Percentiles rank a stretch among this genome's conserved stretches.
Conservation (phyloP, 2,329 filamentous ascomycete species). For the Bretziella fagacearum region DNA sequence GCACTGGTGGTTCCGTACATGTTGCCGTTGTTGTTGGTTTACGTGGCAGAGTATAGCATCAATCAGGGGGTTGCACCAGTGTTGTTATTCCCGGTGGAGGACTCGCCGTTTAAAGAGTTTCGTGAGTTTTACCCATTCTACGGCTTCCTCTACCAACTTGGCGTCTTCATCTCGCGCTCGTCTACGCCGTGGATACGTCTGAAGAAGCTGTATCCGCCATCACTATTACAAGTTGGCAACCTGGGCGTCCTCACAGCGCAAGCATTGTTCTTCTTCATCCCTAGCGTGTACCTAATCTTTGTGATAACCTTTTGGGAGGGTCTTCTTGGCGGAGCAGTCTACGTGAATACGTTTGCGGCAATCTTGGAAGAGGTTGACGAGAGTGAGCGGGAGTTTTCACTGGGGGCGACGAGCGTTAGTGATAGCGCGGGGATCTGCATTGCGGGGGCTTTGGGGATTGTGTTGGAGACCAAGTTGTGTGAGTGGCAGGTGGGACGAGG, state of each 20-base stretch:
- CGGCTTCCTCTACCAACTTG: conserved; percentile 82
- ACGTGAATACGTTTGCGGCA: conserved; percentile 90
- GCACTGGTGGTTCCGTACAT: conserved; percentile 65
- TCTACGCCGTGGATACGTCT: conserved; percentile 77
- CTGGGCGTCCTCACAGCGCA: conserved; percentile 57
- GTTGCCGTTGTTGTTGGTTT: conserved; percentile 81
- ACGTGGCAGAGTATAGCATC: conserved; percentile 87
- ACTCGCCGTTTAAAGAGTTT: conserved; percentile 63
- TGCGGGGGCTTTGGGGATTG: conserved; percentile 70
- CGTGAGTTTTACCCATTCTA: conserved; percentile 91
- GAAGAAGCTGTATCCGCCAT: conserved; percentile 64
- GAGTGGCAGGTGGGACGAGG: conserved; percentile 70
- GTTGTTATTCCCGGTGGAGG: conserved; percentile 62
- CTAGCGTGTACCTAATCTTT: conserved; percentile 75
- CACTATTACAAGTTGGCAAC: conserved; percentile 67
- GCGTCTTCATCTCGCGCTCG: conserved; percentile 86
- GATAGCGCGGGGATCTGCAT: conserved; percentile 84
- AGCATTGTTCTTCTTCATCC: conserved; percentile 64
- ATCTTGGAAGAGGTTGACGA: conserved; percentile 68
- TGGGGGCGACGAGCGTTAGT: conserved; percentile 79
- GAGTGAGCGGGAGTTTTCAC: conserved; percentile 74
- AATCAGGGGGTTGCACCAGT: conserved; percentile 90
- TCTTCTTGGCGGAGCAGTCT: conserved; percentile 74
- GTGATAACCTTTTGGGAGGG: conserved; percentile 86
- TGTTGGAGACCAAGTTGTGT: conserved; percentile 66